phyloP scores from a whole-genome alignment of 73 alveolate genomes.

The Paramecium biaurelia region DNA sequence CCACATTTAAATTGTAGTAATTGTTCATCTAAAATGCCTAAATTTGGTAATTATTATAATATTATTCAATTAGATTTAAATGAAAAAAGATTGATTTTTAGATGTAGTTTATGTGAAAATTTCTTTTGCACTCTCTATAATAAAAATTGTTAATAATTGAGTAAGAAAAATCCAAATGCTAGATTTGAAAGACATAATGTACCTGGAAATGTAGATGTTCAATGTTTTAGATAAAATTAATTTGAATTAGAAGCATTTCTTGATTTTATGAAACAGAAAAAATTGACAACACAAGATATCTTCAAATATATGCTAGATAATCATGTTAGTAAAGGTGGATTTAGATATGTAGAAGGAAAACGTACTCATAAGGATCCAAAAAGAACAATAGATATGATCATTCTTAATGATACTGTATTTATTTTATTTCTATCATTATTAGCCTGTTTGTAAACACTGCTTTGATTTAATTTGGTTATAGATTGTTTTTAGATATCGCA shows the following conservation, averaged over 20 bases:
- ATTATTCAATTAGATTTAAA: neutral
- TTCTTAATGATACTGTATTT: neutral
- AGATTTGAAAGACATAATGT: neutral
- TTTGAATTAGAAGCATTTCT: neutral
- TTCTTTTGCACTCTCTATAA: slow-evolving; percentile 6
- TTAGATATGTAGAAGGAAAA: neutral
- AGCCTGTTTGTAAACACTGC: slow-evolving; percentile 67
- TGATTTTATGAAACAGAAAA: neutral
- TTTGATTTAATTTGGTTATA: slow-evolving; percentile 64
- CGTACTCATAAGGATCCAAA: neutral
- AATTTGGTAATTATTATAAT: neutral
- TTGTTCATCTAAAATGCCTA: slow-evolving; percentile 40
- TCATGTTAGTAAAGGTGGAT: neutral
- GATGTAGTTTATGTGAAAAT: slow-evolving; percentile 16
- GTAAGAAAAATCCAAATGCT: neutral
- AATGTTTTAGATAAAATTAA: slow-evolving; percentile 19
- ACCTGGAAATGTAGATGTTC: slow-evolving; percentile 20
- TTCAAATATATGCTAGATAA: slow-evolving; percentile 14
- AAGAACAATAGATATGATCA: neutral
- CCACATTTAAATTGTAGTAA: slow-evolving; percentile 22
- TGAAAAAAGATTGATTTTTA: neutral
- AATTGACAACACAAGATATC: neutral
- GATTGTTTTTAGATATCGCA: slow-evolving; percentile 68
- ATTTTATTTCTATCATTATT: neutral
- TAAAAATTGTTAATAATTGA: neutral